phyloP scores from a whole-genome alignment of 257 asterid genomes.

The Rhazya stricta region DNA sequence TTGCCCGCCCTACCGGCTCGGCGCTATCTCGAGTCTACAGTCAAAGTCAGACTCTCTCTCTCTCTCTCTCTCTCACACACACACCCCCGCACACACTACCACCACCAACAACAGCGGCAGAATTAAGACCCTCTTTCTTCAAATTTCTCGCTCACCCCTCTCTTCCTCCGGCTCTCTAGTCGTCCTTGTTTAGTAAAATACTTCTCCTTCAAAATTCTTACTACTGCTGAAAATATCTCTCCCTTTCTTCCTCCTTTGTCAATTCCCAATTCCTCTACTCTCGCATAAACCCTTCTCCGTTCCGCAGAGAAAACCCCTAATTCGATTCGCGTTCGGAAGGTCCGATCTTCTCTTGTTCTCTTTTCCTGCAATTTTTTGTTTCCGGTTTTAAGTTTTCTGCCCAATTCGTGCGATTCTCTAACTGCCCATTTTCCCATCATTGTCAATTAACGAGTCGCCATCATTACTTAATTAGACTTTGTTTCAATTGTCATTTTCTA shows the following conservation, averaged over 20 bases:
- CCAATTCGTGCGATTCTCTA: neutral
- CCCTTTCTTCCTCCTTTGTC: neutral
- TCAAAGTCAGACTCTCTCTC: neutral
- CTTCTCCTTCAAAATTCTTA: too few relatives aligned
- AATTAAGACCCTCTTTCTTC: neutral
- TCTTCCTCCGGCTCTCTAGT: too few relatives aligned
- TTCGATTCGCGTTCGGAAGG: neutral
- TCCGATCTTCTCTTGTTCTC: neutral
- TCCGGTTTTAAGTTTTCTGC: neutral
- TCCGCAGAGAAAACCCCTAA: neutral
- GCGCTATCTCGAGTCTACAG: neutral
- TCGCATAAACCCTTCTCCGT: neutral
- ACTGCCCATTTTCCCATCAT: neutral
- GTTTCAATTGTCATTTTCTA: neutral
- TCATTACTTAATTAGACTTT: neutral
- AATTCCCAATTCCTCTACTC: neutral
- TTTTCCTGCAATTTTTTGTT: neutral
- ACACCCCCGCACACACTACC: neutral
- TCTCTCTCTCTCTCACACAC: neutral
- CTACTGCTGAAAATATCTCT: neutral
- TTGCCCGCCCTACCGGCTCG: too few relatives aligned
- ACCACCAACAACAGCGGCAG: neutral
- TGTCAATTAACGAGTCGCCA: neutral
- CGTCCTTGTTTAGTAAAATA: neutral
- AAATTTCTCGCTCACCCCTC: neutral